Conservation (phyloP, 1,284 basidiomycete species). For the Xerocomus alliaceus region DNA sequence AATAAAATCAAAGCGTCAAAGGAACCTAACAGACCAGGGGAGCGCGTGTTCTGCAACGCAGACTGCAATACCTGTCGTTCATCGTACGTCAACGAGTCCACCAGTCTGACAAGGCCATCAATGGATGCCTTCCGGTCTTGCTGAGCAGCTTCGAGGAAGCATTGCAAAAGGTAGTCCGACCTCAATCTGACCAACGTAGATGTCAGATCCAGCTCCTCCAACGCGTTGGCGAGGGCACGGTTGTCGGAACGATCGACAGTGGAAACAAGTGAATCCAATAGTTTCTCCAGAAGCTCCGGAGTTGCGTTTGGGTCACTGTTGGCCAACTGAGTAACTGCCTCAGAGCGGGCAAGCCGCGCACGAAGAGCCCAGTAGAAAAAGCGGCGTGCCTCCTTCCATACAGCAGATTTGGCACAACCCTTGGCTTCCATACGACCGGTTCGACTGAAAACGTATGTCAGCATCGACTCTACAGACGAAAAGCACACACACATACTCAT, state of each 20-base stretch:
- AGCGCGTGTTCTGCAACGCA: slow-evolving; percentile 64
- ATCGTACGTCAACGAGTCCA: slow-evolving; percentile 74
- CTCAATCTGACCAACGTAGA: slow-evolving; percentile 66
- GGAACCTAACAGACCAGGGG: slow-evolving; percentile 54
- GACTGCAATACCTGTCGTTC: slow-evolving; percentile 69
- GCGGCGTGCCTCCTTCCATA: slow-evolving; percentile 89
- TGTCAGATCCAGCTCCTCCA: slow-evolving; percentile 73
- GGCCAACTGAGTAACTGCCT: slow-evolving; percentile 62
- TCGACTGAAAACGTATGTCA: slow-evolving; percentile 62
- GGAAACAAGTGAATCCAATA: slow-evolving; percentile 65
- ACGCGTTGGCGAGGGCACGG: slow-evolving; percentile 60
- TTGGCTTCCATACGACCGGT: slow-evolving; percentile 98
- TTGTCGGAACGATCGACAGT: slow-evolving; percentile 59
- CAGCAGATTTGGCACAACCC: slow-evolving; percentile 83
- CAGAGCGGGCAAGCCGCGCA: slow-evolving; percentile 72
- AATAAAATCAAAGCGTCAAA: not conserved
- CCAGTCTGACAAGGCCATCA: slow-evolving; percentile 68
- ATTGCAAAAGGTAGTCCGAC: slow-evolving; percentile 67
- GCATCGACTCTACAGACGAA: not conserved
- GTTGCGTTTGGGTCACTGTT: slow-evolving; percentile 69
- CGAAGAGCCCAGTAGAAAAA: slow-evolving; percentile 97
- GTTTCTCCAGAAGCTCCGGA: slow-evolving; percentile 62
- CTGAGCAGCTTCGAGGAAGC: slow-evolving; percentile 66
- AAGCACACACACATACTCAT: slow-evolving; percentile 69
- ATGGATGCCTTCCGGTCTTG: slow-evolving; percentile 75